phyloP scores from a whole-genome alignment of 176 grass and related monocot species.

The Aegilops speltoides region DNA sequence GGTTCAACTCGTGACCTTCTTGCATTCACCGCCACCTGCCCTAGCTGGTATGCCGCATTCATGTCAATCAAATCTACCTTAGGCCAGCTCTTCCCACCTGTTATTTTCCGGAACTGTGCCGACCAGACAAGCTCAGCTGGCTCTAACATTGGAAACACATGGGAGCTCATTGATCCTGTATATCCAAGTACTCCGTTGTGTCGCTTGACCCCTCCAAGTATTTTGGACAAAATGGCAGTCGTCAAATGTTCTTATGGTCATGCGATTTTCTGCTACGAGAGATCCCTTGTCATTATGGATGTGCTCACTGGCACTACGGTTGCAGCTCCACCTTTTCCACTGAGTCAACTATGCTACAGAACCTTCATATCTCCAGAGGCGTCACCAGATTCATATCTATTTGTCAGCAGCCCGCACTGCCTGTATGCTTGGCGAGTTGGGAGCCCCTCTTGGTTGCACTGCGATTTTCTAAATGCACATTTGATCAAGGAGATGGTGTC shows the following conservation, averaged over 20 bases:
- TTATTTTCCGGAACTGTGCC: neutral
- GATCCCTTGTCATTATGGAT: neutral
- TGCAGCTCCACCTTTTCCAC: neutral
- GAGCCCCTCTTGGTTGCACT: neutral
- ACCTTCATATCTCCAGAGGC: neutral
- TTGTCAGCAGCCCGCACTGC: neutral
- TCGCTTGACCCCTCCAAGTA: neutral
- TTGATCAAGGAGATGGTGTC: neutral
- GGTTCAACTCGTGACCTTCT: neutral
- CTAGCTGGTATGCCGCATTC: neutral
- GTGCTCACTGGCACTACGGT: neutral
- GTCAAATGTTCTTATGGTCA: conserved; percentile 2
- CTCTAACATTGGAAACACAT: neutral
- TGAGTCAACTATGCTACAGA: neutral
- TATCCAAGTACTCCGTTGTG: neutral
- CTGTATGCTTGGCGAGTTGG: neutral
- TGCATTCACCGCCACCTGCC: neutral
- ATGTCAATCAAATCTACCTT: neutral
- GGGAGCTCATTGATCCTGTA: neutral
- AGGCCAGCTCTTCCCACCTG: neutral
- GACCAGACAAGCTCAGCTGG: neutral
- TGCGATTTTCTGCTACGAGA: neutral
- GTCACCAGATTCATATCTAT: neutral
- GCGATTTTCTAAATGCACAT: neutral
- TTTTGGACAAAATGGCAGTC: neutral